Base-by-base conservation (phyloP, 805 yeast species). In the Yarrowia bubula region DNA sequence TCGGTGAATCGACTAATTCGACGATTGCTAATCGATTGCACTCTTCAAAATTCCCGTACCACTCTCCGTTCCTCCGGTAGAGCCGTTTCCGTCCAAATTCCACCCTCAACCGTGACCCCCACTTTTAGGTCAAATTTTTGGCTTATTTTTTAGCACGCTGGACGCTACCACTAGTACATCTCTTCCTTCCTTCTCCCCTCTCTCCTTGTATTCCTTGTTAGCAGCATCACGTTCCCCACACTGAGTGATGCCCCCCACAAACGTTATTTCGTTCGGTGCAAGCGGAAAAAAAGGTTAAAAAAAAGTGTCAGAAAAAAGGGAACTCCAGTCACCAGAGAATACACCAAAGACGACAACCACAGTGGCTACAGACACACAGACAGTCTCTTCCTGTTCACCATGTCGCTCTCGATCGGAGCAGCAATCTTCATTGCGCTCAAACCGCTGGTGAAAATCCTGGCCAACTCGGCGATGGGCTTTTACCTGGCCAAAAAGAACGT, bases 371-470 rank as follows among this genome's bases (percentile, higher is more conserved):
- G 10, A 14, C 17, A 22, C 32, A 7, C 15, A 14, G 10, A n/a
- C n/a, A n/a, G n/a, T n/a, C 8, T 13, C 5, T 6, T 2, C 35
- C 5, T 8, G 2, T 35, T 3, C 15, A 14, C 17, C 4, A 55
- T 41, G 47, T 39, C 60, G 31, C n/a, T 69, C 4, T 42, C 66
- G 3, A 46, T 69, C 37, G 93, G 95, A 15, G 80, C 81, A 43
- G 84, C 90, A 41, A 87, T 91, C 6, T 90, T 88, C 76, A 82
- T 90, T 28, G 84, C 96, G 0, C 86, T 88, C 65, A 90, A 90
- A 77, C 97, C 97, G n/a, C 86, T 90, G 66, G 81, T 90, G 75
- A 91, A 91, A 75, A 88, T 90, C 69, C 88, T 90, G 71, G 76
- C 88, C 69, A 87, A 89, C 72, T 82, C 89, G 5, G 85, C 80